phyloP scores from a whole-genome alignment of 495 filamentous ascomycete species.

The Xylaria telfairii region DNA sequence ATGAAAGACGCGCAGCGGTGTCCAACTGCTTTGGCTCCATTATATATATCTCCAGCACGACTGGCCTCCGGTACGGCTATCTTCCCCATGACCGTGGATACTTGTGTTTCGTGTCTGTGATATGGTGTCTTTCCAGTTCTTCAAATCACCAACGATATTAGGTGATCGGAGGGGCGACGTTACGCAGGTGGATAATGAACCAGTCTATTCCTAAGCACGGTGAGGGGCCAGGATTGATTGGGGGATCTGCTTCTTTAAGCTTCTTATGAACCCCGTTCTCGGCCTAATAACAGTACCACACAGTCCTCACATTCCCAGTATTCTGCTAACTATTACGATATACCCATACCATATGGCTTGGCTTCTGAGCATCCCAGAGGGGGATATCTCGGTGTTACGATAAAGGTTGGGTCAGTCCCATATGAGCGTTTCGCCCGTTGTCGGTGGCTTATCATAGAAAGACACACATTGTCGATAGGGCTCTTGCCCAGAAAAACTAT shows the following conservation, averaged over 20 bases:
- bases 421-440: slow-evolving; percentile 3
- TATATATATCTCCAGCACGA: slow-evolving; percentile 4
- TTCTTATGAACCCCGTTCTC: slow-evolving; percentile 16
- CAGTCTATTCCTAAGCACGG: background rate
- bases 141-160: too few relatives aligned
- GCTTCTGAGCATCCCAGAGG: background rate
- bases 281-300: background rate
- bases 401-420: background rate
- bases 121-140: background rate
- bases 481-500: background rate
- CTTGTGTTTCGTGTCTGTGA: background rate
- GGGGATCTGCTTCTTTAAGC: slow-evolving; percentile 9
- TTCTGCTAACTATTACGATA: slow-evolving; percentile 2
- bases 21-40: slow-evolving; percentile 1
- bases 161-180: background rate
- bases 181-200: slow-evolving; percentile 3
- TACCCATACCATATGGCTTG: background rate
- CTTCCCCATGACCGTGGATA: background rate
- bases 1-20: background rate
- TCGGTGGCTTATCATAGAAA: slow-evolving; percentile 7
- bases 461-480: background rate
- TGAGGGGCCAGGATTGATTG: background rate
- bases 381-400: background rate
- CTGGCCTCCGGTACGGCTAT: background rate
- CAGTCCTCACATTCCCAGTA: background rate